Evolutionary conservation across 306 rosid species (phyloP).

Genomic region (Trifolium dubium): DNA sequence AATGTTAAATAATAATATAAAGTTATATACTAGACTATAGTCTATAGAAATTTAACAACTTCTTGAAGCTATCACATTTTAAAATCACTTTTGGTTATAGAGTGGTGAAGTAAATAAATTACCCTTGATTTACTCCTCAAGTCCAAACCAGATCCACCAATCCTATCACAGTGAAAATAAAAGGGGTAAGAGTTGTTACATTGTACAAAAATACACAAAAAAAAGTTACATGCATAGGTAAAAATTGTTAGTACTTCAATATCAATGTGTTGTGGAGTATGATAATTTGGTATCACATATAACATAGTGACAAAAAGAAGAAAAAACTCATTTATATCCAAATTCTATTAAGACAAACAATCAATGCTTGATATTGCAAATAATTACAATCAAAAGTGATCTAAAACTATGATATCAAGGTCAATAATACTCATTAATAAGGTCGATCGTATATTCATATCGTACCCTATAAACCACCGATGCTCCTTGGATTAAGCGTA

Average conservation of each 20-base stretch:
- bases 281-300: background rate
- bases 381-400: background rate
- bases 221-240: background rate
- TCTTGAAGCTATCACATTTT: too few species aligned
- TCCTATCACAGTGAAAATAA: constrained; percentile 51
- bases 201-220: background rate
- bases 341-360: too few species aligned
- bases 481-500: too few species aligned
- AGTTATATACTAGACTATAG: too few species aligned
- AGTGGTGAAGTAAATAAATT: constrained; percentile 41
- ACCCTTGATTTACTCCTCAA: constrained; percentile 95
- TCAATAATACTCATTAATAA: too few species aligned
- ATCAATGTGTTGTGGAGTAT: background rate
- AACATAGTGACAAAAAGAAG: too few species aligned
- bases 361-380: background rate
- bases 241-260: background rate
- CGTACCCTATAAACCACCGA: too few species aligned
- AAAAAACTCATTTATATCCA: background rate
- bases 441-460: too few species aligned
- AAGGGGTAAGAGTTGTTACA: background rate
- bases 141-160: constrained; percentile 95
- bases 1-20: too few species aligned
- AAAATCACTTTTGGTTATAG: background rate
- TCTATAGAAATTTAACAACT: too few species aligned
- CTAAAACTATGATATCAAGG: too few species aligned